phyloP scores from a whole-genome alignment of 768 basidiomycete species.

The Agrocybe praecox region DNA sequence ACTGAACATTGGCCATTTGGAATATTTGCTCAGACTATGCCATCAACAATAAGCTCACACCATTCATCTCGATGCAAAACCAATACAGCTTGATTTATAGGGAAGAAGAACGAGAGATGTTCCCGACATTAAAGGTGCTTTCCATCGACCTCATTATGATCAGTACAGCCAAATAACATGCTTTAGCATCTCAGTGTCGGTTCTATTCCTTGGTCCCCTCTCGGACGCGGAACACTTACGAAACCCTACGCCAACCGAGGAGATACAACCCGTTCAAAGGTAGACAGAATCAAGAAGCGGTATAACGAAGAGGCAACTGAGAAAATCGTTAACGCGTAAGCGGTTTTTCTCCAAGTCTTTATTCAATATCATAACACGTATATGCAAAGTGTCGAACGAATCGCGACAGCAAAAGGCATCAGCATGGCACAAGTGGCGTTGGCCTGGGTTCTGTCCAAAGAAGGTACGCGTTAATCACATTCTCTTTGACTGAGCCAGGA shows the following conservation, averaged over 20 bases:
- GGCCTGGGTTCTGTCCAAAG: conserved; percentile 53
- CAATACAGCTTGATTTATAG: conserved; percentile 63
- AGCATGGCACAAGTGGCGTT: conserved; percentile 62
- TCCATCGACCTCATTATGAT: not conserved
- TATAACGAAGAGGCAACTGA: conserved; percentile 27
- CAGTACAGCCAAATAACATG: not conserved
- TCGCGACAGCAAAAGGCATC: conserved; percentile 51
- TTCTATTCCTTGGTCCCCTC: conserved; percentile 63
- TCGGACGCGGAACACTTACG: conserved; percentile 52
- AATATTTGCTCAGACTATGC: conserved; percentile 57
- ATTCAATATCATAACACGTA: not conserved
- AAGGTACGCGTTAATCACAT: conserved; percentile 20
- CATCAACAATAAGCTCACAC: conserved; percentile 55
- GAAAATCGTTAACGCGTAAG: conserved; percentile 42
- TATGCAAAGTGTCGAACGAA: conserved; percentile 47
- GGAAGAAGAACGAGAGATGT: conserved; percentile 69
- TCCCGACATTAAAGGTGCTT: conserved; percentile 54
- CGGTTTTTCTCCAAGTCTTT: not conserved
- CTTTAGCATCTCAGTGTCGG: conserved; percentile 54
- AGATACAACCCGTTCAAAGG: conserved; percentile 40
- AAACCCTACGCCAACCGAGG: conserved; percentile 32
- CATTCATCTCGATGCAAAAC: conserved; percentile 75
- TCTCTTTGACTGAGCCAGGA: not conserved
- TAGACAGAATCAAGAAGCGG: conserved; percentile 31
- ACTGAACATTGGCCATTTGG: too few species aligned